A percentile compares a stretch with the other conserved stretches of the same genome.
Evolutionary conservation across 352 stramenopile genomes (phyloP).

Genomic region (Chrysophaeum taylorii): DNA sequence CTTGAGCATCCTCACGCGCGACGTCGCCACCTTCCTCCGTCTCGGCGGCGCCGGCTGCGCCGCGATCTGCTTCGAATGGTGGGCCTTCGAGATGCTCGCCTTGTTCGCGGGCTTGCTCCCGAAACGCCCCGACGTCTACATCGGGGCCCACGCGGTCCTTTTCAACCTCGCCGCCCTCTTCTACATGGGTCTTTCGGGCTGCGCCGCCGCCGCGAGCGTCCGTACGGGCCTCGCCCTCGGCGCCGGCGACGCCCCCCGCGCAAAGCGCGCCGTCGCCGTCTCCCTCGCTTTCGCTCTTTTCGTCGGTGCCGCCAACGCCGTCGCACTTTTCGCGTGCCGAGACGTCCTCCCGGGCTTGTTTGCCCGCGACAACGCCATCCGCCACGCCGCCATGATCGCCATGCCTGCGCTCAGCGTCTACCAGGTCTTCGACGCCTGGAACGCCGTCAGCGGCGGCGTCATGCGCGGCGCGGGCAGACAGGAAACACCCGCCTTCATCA

Average conservation of each 20-base stretch:
- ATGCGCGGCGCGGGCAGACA: constrained; percentile 65
- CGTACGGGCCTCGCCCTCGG: constrained; percentile 68
- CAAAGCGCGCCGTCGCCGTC: constrained; percentile 54
- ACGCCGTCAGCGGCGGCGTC: constrained; percentile 56
- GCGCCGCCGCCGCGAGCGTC: constrained; percentile 56
- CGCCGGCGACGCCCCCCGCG: constrained; percentile 57
- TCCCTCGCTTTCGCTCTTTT: constrained; percentile 40
- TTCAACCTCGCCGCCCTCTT: constrained; percentile 56
- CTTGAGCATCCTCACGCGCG: constrained; percentile 44
- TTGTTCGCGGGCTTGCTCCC: constrained; percentile 60
- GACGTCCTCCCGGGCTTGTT: constrained; percentile 45
- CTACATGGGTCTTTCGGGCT: constrained; percentile 56
- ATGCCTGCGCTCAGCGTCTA: constrained; percentile 56
- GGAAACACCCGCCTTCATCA: constrained; percentile 59
- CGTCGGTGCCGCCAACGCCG: constrained; percentile 37
- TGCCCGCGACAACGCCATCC: constrained; percentile 39
- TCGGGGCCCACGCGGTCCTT: constrained; percentile 67
- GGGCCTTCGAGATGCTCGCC: constrained; percentile 59
- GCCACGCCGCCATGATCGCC: constrained; percentile 32
- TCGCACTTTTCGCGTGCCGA: constrained; percentile 37
- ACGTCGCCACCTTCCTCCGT: constrained; percentile 58
- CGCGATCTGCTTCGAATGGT: constrained; percentile 72
- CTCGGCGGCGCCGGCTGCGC: constrained; percentile 62
- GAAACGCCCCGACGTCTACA: constrained; percentile 51
- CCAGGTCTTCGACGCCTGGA: constrained; percentile 65